Base-by-base conservation (phyloP, 2,329 filamentous ascomycete species). In the Graphiopsis chlorocephala region DNA sequence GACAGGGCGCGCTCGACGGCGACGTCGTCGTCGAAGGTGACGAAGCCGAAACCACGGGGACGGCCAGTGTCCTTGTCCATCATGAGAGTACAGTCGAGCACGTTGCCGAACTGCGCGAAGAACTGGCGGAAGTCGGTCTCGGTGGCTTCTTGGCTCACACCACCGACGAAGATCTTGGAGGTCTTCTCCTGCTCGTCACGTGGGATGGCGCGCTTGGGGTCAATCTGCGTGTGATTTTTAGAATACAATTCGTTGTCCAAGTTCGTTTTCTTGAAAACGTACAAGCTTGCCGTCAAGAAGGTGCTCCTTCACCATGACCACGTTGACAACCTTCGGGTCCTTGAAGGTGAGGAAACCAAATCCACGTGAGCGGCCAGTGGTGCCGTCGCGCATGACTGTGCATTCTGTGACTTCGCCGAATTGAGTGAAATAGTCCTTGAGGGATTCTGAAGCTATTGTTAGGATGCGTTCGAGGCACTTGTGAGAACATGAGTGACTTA, bases 1-100 rank as follows among this genome's bases (percentile, higher is more conserved):
- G 90, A 88, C 50, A 99, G 87, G 66, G 93, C 96, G 35, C 91
- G 90, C 69, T 99, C 95, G 52, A 99, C 95, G 20, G 95, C 95
- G 17, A 92, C 89, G 74, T 99, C 95, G 70, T 90, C 96, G 79
- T 99, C 95, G 72, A 99, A 99, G 0, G 95, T 99, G 61, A 99
- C 95, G 77, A 99, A 99, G 15, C 95, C 95, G 74, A 99, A 99
- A 1, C 95, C 95, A 74, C 95, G 86, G 2, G 95, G 95, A 47
- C 95, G 88, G n/a, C 95, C 95, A 0, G 95, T 99, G 77, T 99
- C 95, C 80, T 99, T 99, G 78, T 99, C 95, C 88, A 99, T 99
- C 95, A 99, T 99, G 2, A 99, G 87, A 0, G 95, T 99, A 1
- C 95, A 95, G 79, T 99, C 95, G 45, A 99, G 90, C 23, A 99